phyloP scores from a whole-genome alignment of 176 grass and related monocot species.

The Triticum aestivum region DNA sequence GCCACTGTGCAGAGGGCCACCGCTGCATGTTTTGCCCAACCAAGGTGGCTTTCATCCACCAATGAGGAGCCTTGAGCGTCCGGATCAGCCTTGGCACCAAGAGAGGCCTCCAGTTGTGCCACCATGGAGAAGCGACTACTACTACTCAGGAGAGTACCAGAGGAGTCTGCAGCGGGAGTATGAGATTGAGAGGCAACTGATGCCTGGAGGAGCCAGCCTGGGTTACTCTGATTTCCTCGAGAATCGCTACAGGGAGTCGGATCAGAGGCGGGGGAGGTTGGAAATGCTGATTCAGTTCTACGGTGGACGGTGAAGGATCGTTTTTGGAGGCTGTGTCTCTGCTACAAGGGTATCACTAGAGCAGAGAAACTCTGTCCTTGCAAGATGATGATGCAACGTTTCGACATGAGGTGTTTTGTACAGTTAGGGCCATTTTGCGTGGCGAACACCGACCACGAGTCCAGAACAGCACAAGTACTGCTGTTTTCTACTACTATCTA shows the following conservation, averaged over 20 bases:
- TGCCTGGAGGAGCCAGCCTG: neutral
- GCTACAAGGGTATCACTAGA: neutral
- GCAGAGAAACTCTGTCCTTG: neutral
- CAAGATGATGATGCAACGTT: neutral
- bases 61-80: neutral
- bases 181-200: neutral
- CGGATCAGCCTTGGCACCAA: neutral
- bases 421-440: constrained; percentile 23
- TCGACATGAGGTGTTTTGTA: neutral
- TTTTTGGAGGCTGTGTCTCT: neutral
- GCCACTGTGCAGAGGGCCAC: too few relatives aligned
- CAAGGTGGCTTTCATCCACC: neutral
- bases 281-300: neutral
- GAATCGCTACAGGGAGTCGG: neutral
- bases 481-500: neutral
- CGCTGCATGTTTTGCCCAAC: too few relatives aligned
- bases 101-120: neutral
- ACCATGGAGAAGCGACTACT: neutral
- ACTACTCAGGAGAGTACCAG: constrained; percentile 1
- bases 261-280: neutral
- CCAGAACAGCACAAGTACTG: neutral
- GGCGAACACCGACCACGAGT: neutral
- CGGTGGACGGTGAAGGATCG: neutral
- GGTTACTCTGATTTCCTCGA: constrained; percentile 10
- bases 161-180: neutral